phyloP scores from a whole-genome alignment of 768 basidiomycete genomes.

The Lepiota venenata region DNA sequence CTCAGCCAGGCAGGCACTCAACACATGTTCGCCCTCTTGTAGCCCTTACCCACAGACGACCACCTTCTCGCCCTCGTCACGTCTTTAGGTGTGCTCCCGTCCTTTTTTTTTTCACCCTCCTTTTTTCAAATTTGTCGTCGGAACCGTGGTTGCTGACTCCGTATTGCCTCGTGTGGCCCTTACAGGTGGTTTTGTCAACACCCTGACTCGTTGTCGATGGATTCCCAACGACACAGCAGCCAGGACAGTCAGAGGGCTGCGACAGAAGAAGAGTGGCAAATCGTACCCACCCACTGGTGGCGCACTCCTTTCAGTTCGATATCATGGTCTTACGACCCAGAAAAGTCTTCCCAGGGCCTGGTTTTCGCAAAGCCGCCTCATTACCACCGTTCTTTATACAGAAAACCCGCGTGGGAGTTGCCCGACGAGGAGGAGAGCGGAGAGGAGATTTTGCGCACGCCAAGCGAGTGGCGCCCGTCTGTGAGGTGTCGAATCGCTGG shows the following conservation, averaged over 20 bases:
- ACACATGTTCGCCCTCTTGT: slow-evolving; percentile 12
- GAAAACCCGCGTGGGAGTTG: slow-evolving; percentile 7
- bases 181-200: slow-evolving; percentile 4
- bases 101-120: background rate
- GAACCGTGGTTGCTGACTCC: background rate
- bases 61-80: background rate
- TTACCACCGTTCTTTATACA: slow-evolving; percentile 31
- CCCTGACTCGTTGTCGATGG: slow-evolving; percentile 4
- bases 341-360: slow-evolving; percentile 17
- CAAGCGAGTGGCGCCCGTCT: slow-evolving; percentile 5
- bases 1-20: slow-evolving; percentile 13
- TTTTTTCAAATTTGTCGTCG: background rate
- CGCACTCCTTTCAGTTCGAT: slow-evolving; percentile 33
- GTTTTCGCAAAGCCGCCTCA: slow-evolving; percentile 25
- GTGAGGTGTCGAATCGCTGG: slow-evolving; percentile 16
- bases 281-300: slow-evolving; percentile 37
- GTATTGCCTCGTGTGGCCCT: background rate
- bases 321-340: slow-evolving; percentile 34
- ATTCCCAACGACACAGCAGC: background rate
- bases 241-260: slow-evolving; percentile 15
- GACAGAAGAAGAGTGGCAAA: slow-evolving; percentile 38
- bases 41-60: slow-evolving; percentile 1
- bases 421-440: slow-evolving; percentile 1
- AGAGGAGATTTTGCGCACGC: background rate
- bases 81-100: slow-evolving; percentile 1